Evolutionary conservation across 73 alveolate species (phyloP), one percentile per base, ranked within the genome.

Genomic region (Effrenium voratum): DNA sequence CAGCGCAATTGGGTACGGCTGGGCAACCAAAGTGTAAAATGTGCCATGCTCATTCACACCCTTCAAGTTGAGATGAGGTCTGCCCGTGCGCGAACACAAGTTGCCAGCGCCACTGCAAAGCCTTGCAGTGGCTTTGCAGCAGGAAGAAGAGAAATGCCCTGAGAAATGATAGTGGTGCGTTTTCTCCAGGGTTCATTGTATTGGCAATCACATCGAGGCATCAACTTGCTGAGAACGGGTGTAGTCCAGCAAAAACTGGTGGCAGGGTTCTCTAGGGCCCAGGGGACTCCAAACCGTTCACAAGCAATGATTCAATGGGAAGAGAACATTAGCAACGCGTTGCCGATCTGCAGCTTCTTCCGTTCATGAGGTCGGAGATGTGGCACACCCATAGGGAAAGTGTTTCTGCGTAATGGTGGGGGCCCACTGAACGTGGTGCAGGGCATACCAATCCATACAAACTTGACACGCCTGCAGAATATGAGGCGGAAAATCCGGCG

Each of bases 391-490:
- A 72, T 72, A 6, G 82, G 82, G 26, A n/a, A 34, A 22, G 6
- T 26, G 28, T 72, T 49, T n/a, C 50, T n/a, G 3, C 82, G 5
- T 26, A 72, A 34, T 34, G 82, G 82, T 5, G 50, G 50, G 10
- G 82, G 82, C 30, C 82, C 82, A 63, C 77, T 63, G 28, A 63
- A 63, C 13, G 77, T 63, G 38, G 77, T 63, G 77, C 77, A 63
- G 10, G 77, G 77, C 77, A 63, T 63, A 5, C 77, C 77, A 24
- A 63, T 63, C 77, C 77, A 63, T 19, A 63, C 77, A 63, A 63
- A 63, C 19, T 19, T 5, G 10, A 63, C 38, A 8, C 5, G 13
- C 5, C 77, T 38, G 5, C 40, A 28, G 10, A 5, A 19, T 5
- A 63, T 38, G 10, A 63, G 28, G 28, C 38, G 10, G 28, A 63